Conservation (phyloP, 352 stramenopile species). For the Discostella stelligera region DNA sequence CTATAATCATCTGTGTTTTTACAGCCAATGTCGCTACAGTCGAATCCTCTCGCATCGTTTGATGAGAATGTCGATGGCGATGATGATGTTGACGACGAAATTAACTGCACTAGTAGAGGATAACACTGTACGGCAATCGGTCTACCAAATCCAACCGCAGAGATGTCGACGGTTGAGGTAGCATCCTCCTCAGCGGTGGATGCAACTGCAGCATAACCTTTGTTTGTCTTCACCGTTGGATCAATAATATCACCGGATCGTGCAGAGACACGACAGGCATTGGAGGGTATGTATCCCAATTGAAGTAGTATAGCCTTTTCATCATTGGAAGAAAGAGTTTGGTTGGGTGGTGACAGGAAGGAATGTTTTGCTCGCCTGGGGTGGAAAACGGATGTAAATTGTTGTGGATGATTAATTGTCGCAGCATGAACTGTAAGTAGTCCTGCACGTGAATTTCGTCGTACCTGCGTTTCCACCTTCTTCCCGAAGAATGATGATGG, state of each 20-base stretch:
- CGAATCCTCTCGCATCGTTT: constrained; percentile 28
- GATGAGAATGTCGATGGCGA: neutral
- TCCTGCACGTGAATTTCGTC: neutral
- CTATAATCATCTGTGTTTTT: neutral
- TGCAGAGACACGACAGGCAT: constrained; percentile 59
- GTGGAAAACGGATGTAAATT: neutral
- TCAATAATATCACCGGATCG: constrained; percentile 12
- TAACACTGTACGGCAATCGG: constrained; percentile 74
- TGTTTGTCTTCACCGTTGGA: neutral
- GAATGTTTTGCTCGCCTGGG: constrained; percentile 18
- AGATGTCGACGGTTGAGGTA: constrained; percentile 23
- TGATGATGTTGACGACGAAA: neutral
- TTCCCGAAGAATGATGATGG: constrained; percentile 31
- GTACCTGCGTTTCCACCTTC: constrained; percentile 38
- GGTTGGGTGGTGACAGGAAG: constrained; percentile 39
- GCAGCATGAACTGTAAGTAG: neutral
- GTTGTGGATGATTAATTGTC: neutral
- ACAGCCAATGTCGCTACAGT: neutral
- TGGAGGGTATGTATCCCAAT: constrained; percentile 67
- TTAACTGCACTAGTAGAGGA: constrained; percentile 45
- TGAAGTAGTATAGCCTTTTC: constrained; percentile 52
- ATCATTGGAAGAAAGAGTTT: constrained; percentile 21
- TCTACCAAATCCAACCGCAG: constrained; percentile 25
- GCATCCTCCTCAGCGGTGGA: neutral
- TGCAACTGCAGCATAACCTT: neutral